phyloP scores from a whole-genome alignment of 2,329 filamentous ascomycete species.

The Beauveria sp. region DNA sequence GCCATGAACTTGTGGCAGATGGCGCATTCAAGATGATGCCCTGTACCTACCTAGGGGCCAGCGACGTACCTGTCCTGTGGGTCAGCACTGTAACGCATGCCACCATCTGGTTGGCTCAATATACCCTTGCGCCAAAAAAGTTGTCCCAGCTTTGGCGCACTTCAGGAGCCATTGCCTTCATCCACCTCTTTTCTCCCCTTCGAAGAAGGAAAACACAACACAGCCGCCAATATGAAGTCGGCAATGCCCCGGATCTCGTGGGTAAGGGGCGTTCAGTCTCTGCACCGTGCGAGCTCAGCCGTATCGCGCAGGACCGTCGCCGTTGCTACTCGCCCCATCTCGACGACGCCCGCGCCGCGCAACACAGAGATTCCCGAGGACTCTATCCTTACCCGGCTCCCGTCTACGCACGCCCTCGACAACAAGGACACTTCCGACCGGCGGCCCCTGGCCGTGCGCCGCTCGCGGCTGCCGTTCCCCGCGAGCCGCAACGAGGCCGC shows the following conservation, averaged over 20 bases:
- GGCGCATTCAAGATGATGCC: not conserved
- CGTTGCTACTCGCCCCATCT: conserved; percentile 23
- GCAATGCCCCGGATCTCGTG: conserved; percentile 37
- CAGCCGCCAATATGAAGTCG: conserved; percentile 11
- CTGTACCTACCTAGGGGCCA: not conserved
- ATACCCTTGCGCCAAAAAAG: conserved; percentile 8
- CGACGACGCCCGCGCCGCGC: conserved; percentile 25
- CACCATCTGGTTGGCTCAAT: conserved; percentile 9
- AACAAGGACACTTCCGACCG: conserved; percentile 11
- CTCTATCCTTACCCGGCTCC: conserved; percentile 20
- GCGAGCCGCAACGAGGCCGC: conserved; percentile 26
- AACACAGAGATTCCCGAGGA: conserved; percentile 24
- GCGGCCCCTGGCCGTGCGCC: conserved; percentile 20
- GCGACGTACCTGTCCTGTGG: not conserved
- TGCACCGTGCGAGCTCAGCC: conserved; percentile 18
- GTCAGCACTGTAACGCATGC: not conserved
- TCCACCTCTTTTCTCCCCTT: not conserved
- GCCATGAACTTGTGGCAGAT: not conserved
- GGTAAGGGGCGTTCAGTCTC: conserved; percentile 26
- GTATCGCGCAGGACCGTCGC: conserved; percentile 17
- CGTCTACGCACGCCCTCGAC: conserved; percentile 25
- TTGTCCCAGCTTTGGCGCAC: not conserved
- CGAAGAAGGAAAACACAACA: not conserved
- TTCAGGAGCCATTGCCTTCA: conserved; percentile 2
- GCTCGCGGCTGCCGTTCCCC: conserved; percentile 26